These are phyloP conservation scores for Microbotryum saponariae DNA, from an alignment of 1,284 basidiomycete genomes.

Conservation along the genomic window DNA sequence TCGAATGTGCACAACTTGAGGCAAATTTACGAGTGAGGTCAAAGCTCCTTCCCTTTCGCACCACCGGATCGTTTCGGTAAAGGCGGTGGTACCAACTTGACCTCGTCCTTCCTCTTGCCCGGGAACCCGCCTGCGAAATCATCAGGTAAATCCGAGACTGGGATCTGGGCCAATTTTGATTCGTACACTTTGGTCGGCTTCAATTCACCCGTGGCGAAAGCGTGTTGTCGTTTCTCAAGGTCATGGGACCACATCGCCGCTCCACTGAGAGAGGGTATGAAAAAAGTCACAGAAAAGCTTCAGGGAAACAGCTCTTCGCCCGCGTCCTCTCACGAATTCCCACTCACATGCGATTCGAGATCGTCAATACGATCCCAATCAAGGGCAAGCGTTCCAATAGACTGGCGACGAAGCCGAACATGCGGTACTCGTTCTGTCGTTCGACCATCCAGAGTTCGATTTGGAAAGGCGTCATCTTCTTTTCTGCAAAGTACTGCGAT, in stretches of 20 bases:
- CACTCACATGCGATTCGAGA: conserved; percentile 36
- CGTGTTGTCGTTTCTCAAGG: conserved; percentile 38
- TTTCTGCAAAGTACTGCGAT: conserved; percentile 32
- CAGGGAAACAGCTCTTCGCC: no score
- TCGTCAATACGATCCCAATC: conserved; percentile 36
- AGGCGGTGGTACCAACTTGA: conserved; percentile 15
- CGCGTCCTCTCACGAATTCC: not conserved
- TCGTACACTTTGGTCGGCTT: conserved; percentile 30
- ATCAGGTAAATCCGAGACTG: conserved; percentile 26
- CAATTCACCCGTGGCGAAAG: conserved; percentile 26
- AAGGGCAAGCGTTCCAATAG: conserved; percentile 36
- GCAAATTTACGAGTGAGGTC: no score
- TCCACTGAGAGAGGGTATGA: conserved; percentile 7
- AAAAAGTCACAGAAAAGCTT: no score
- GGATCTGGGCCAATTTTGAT: conserved; percentile 32
- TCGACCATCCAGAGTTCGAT: conserved; percentile 36
- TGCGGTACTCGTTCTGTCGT: conserved; percentile 33
- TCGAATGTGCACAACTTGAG: no score
- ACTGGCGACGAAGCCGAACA: conserved; percentile 36
- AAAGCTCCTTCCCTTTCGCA: no score
- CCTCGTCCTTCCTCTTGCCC: conserved; percentile 17
- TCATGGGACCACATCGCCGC: conserved; percentile 35
- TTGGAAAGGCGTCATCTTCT: conserved; percentile 35
- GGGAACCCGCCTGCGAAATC: conserved; percentile 32
- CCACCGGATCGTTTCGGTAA: no score